Percentiles rank a stretch among this genome's conserved stretches.
These are phyloP conservation scores for Dentipellis fragilis DNA, from an alignment of 768 basidiomycete genomes.

Conservation along the genomic window DNA sequence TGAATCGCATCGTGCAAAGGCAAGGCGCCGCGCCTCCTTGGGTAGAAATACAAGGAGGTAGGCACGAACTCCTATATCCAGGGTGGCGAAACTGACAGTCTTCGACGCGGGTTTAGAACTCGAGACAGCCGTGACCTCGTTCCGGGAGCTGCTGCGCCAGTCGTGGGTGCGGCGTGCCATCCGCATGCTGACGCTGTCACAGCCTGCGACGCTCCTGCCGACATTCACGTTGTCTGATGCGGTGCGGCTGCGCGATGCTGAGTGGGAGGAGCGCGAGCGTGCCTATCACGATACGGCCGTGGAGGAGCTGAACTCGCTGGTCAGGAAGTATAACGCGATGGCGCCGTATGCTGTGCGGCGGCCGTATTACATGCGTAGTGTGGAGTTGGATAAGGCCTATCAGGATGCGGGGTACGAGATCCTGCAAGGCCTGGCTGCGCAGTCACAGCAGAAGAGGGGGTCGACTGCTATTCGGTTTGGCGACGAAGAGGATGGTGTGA, in stretches of 20 bases:
- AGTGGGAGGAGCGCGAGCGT: constrained; percentile 62
- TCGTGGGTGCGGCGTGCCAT: constrained; percentile 73
- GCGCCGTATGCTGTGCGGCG: constrained; percentile 75
- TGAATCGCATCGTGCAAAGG: constrained; percentile 78
- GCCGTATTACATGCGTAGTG: constrained; percentile 42
- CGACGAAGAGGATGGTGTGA: constrained; percentile 2
- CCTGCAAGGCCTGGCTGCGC: constrained; percentile 27
- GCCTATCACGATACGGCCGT: constrained; percentile 62
- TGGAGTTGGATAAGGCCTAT: constrained; percentile 50
- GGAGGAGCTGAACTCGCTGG: constrained; percentile 61
- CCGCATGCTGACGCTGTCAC: constrained; percentile 41
- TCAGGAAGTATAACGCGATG: constrained; percentile 70
- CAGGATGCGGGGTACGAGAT: constrained; percentile 44
- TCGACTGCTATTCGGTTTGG: not conserved
- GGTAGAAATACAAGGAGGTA: constrained; percentile 73
- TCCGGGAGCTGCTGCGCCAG: constrained; percentile 52
- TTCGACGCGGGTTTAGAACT: constrained; percentile 36
- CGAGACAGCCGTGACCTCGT: constrained; percentile 48
- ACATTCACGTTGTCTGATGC: constrained; percentile 26
- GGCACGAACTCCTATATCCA: constrained; percentile 13
- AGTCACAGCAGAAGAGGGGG: constrained; percentile 5
- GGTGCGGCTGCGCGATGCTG: constrained; percentile 42
- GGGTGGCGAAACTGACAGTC: not conserved
- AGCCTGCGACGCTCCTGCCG: constrained; percentile 30
- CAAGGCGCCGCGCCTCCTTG: constrained; percentile 81